phyloP scores from a whole-genome alignment of 805 yeast species.

The Wickerhamiella cacticola region DNA sequence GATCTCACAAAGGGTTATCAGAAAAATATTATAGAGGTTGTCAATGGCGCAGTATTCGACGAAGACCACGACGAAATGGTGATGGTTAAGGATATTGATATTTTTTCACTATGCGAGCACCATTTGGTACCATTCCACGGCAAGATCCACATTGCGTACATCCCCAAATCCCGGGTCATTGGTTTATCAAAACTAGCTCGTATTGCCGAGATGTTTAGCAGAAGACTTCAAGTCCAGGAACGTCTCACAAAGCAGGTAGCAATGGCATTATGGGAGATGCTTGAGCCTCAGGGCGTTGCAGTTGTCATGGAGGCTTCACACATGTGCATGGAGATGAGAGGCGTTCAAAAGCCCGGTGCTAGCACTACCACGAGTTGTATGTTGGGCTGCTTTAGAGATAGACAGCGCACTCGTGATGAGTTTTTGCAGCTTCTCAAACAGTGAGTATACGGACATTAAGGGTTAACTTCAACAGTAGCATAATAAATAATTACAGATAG shows the following conservation, averaged over 20 bases:
- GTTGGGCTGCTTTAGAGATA: conserved; percentile 90
- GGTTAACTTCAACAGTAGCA: conserved; percentile 5
- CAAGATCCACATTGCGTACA: conserved; percentile 94
- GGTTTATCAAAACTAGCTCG: conserved; percentile 91
- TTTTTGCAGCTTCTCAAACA: conserved; percentile 55
- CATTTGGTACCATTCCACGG: conserved; percentile 97
- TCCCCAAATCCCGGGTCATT: conserved; percentile 84
- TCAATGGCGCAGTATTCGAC: conserved; percentile 90
- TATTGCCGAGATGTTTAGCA: conserved; percentile 90
- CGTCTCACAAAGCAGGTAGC: conserved; percentile 95
- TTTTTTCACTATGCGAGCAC: conserved; percentile 90
- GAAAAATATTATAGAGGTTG: conserved; percentile 81
- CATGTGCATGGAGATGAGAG: conserved; percentile 99
- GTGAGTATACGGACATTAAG: neutral
- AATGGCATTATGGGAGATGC: conserved; percentile 80
- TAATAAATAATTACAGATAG: conserved; percentile 6
- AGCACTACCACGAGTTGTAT: conserved; percentile 90
- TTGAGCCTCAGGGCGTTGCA: conserved; percentile 94
- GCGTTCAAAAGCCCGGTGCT: conserved; percentile 91
- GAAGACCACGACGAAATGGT: conserved; percentile 99
- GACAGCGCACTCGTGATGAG: conserved; percentile 93
- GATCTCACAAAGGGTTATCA: conserved; percentile 94
- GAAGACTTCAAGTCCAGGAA: conserved; percentile 97
- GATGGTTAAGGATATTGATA: conserved; percentile 86
- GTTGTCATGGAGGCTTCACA: conserved; percentile 96